Base-by-base conservation (phyloP, 192 early-diverging fungal genomes). In the Podila minutissima region DNA sequence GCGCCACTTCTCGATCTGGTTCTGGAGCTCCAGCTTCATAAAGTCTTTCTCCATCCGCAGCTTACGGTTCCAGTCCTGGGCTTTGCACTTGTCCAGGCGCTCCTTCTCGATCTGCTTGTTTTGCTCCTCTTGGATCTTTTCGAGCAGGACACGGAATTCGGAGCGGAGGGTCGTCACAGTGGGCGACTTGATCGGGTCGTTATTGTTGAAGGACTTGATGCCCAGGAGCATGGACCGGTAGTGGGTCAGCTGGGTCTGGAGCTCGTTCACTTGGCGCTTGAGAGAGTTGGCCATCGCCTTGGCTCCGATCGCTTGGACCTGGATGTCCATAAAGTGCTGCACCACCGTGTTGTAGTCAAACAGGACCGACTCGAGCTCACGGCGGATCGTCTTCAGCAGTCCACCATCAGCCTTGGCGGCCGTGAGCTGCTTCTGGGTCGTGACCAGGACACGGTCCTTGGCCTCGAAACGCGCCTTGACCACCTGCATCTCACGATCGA, bases 161-260 rank as follows among this genome's bases (percentile, higher is more conserved):
- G 77, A 68, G 32, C 77, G 59, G 20, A 81, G 66, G 4, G 77
- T 81, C 12, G 77, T 69, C 28, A 81, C 77, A 0, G 77, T 81
- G 20, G 77, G 77, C 6, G 77, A 81, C 57, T 81, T 81, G 71
- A 81, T 81, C 15, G 77, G 77, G 28, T 81, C 77, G 59, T 81
- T 81, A 49, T 81, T 81, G 71, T 81, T 81, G 48, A 81, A 81
- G 13, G 77, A 81, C 67, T 81, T 81, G 77, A 81, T 81, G 22
- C 77, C 77, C 53, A 81, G 71, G 22, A 81, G 57, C 70, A 81
- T 81, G 0, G 77, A 71, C 15, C 77, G 71, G 62, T 73, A 81
- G 50, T 81, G 77, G 20, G 59, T 81, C 59, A 81, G 33, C 49
- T 81, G 71, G 0, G 55, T 41, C 65, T 81, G 77, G n/a, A 81